These are phyloP conservation scores for Hymenotorrendiella dingleyae DNA, from an alignment of 2,329 filamentous ascomycete species.

Conservation along the genomic window DNA sequence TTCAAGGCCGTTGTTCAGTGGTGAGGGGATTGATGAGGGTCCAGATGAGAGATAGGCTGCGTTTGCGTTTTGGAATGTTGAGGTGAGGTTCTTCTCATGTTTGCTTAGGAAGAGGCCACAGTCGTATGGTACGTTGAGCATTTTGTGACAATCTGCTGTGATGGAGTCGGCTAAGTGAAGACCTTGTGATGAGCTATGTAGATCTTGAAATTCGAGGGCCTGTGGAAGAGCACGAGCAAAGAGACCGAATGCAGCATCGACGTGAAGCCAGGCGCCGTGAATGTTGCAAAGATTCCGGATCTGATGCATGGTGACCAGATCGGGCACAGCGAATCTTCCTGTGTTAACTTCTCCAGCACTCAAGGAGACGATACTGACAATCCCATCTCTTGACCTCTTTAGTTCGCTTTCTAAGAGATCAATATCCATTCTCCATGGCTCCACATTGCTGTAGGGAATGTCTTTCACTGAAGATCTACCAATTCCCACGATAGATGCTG, in stretches of 20 bases:
- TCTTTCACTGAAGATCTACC: slow-evolving; percentile 64
- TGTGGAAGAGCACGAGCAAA: slow-evolving; percentile 63
- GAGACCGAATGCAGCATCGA: slow-evolving; percentile 86
- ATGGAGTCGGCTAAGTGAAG: slow-evolving; percentile 84
- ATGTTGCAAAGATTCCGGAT: slow-evolving; percentile 66
- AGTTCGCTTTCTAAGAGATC: slow-evolving; percentile 57
- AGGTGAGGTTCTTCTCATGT: slow-evolving; percentile 48
- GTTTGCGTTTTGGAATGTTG: slow-evolving; percentile 76
- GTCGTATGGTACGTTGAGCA: slow-evolving; percentile 94
- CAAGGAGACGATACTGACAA: slow-evolving; percentile 71
- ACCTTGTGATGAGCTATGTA: slow-evolving; percentile 50
- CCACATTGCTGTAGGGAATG: slow-evolving; percentile 42
- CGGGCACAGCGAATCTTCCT: slow-evolving; percentile 65
- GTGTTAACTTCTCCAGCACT: slow-evolving; percentile 90
- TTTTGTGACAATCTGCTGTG: slow-evolving; percentile 79
- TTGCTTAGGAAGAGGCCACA: slow-evolving; percentile 83
- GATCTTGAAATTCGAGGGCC: slow-evolving; percentile 47
- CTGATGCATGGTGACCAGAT: slow-evolving; percentile 37
- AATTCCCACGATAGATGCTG: slow-evolving; percentile 74
- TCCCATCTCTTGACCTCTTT: slow-evolving; percentile 36
- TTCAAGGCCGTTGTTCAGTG: slow-evolving; percentile 80
- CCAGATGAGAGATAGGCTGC: slow-evolving; percentile 66
- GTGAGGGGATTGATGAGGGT: slow-evolving; percentile 58
- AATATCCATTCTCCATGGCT: slow-evolving; percentile 68
- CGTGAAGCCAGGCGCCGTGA: slow-evolving; percentile 79